phyloP scores from a whole-genome alignment of 805 yeast species.

The Teunomyces lycoperdinae region DNA sequence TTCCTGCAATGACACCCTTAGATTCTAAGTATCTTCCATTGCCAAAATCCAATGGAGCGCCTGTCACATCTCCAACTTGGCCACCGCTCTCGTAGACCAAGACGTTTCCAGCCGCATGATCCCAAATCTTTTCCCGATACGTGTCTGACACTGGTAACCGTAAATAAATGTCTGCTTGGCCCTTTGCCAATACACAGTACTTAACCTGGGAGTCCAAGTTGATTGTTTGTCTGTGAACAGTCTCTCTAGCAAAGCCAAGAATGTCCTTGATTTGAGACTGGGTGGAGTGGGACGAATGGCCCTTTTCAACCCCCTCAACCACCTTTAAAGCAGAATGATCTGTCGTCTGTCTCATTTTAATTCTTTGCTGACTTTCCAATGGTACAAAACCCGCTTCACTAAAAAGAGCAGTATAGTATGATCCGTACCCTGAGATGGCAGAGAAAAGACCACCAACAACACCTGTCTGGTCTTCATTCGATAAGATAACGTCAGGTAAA shows the following conservation, averaged over 20 bases:
- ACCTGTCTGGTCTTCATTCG: slow-evolving; percentile 33
- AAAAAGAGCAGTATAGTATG: slow-evolving; percentile 51
- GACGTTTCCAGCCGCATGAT: slow-evolving; percentile 94
- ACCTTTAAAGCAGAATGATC: slow-evolving; percentile 55
- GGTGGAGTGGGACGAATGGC: slow-evolving; percentile 88
- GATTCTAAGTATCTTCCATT: slow-evolving; percentile 77
- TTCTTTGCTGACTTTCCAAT: slow-evolving; percentile 31
- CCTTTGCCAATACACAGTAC: slow-evolving; percentile 86
- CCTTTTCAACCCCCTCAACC: slow-evolving; percentile 92
- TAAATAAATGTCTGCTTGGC: slow-evolving; percentile 88
- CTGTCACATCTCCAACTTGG: slow-evolving; percentile 77
- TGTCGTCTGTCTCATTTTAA: slow-evolving; percentile 51
- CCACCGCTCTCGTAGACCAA: slow-evolving; percentile 92
- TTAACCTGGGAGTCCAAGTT: slow-evolving; percentile 95
- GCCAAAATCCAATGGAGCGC: slow-evolving; percentile 75
- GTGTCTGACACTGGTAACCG: slow-evolving; percentile 75
- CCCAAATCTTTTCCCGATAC: slow-evolving; percentile 96
- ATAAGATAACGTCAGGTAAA: slow-evolving; percentile 51
- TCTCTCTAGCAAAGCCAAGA: slow-evolving; percentile 46
- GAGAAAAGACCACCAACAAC: slow-evolving; percentile 69
- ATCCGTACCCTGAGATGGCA: slow-evolving; percentile 66
- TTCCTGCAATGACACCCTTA: slow-evolving; percentile 91
- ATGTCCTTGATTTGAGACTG: slow-evolving; percentile 70
- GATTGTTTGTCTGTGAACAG: slow-evolving; percentile 59
- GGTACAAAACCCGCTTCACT: slow-evolving; percentile 31